These are phyloP conservation scores for Begonia loranthoides DNA, from an alignment of 306 rosid species.

Conservation along the genomic window DNA sequence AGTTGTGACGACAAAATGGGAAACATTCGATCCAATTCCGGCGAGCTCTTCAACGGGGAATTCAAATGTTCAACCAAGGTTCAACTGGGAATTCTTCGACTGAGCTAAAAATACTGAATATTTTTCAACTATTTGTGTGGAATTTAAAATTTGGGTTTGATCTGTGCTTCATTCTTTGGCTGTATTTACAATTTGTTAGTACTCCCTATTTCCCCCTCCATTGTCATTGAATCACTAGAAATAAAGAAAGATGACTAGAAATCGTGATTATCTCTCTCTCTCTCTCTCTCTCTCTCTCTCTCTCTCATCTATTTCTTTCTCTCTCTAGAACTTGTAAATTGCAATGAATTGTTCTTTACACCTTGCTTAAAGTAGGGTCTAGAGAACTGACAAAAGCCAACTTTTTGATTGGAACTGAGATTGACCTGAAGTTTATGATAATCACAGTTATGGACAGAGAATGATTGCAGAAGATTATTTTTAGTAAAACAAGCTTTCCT, in stretches of 20 bases:
- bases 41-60: slow-evolving; percentile 24
- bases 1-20: slow-evolving; percentile 90
- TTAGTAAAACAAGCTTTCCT: no score
- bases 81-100: slow-evolving; percentile 79
- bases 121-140: slow-evolving; percentile 13
- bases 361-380: no score
- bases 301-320: slow-evolving; percentile 21
- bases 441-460: no score
- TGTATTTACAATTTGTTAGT: slow-evolving; percentile 64
- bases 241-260: slow-evolving; percentile 37
- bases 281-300: slow-evolving; percentile 21
- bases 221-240: slow-evolving; percentile 24
- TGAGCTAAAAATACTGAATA: slow-evolving; percentile 9
- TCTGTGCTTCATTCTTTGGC: slow-evolving; percentile 52
- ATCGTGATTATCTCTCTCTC: slow-evolving; percentile 30
- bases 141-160: slow-evolving; percentile 39
- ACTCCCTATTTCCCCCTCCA: slow-evolving; percentile 27
- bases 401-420: no score
- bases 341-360: no score
- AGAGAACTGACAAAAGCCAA: no score
- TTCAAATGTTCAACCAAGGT: slow-evolving; percentile 38
- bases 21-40: slow-evolving; percentile 58
- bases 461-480: no score
- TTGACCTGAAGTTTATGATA: no score
- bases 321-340: no score